A percentile compares a stretch with the other conserved stretches of the same genome.
Evolutionary conservation across 139 green algal species (phyloP).

Genomic region (Tetradesmus lagerheimii): DNA sequence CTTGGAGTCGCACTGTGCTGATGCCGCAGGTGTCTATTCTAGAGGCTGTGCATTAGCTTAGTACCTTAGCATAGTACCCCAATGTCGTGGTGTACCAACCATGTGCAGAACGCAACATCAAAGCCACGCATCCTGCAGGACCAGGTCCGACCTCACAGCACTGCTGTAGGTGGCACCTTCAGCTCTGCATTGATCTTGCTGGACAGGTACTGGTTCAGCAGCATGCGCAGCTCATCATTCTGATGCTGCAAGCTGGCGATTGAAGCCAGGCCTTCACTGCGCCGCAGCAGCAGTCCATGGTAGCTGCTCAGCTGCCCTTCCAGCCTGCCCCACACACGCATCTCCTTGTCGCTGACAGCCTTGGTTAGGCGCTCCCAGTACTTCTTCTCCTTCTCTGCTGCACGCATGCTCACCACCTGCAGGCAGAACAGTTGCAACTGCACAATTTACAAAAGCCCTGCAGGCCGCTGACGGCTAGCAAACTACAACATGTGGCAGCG

Average conservation of each 20-base stretch:
- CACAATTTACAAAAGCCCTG: too few relatives aligned
- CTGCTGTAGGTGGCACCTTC: conserved; percentile 74
- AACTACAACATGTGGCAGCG: neutral
- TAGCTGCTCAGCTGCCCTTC: conserved; percentile 81
- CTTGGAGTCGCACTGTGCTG: too few relatives aligned
- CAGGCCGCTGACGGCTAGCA: too few relatives aligned
- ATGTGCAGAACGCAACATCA: too few relatives aligned
- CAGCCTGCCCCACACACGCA: conserved; percentile 76
- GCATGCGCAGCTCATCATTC: conserved; percentile 80
- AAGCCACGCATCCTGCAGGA: too few relatives aligned
- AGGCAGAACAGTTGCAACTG: neutral
- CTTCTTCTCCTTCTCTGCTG: conserved; percentile 58
- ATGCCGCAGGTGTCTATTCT: too few relatives aligned
- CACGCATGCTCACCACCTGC: conserved; percentile 29
- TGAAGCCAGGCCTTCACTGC: conserved; percentile 55
- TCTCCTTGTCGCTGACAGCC: conserved; percentile 54
- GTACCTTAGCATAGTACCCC: too few relatives aligned
- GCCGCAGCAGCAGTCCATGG: conserved; percentile 66
- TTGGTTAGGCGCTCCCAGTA: conserved; percentile 66
- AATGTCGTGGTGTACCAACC: too few relatives aligned
- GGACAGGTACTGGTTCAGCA: conserved; percentile 85
- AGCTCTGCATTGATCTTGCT: conserved; percentile 82
- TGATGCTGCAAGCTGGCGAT: conserved; percentile 76
- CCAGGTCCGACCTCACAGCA: conserved; percentile 49
- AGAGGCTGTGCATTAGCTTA: too few relatives aligned